Percentiles rank a stretch among this genome's conserved stretches.
Conservation (phyloP, 1,139 yeast species). For the Debaryomyces sp. region DNA sequence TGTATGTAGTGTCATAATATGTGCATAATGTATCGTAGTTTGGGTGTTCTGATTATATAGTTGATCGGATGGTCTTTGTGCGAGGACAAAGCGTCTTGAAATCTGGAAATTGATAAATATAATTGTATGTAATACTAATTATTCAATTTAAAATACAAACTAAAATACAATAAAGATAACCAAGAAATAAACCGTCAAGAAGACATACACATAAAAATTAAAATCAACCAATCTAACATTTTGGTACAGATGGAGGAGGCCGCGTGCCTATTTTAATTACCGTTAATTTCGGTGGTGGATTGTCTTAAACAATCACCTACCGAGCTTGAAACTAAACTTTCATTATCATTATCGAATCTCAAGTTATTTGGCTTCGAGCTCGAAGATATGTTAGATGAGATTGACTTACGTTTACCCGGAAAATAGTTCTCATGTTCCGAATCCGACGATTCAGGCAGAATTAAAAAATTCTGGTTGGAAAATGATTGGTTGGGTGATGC, state of each 20-base stretch:
- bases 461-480: conserved; percentile 25
- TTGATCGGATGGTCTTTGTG: neutral
- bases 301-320: conserved; percentile 46
- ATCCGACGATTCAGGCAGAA: conserved; percentile 34
- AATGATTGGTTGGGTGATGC: conserved; percentile 3
- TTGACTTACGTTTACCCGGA: conserved; percentile 11
- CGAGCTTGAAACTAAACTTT: conserved; percentile 41
- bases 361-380: conserved; percentile 3
- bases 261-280: conserved; percentile 17
- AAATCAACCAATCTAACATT: conserved; percentile 1
- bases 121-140: neutral
- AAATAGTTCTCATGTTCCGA: conserved; percentile 16
- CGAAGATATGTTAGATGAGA: conserved; percentile 10
- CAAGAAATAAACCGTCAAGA: conserved; percentile 1
- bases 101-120: neutral
- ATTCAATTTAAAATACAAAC: conserved; percentile 6
- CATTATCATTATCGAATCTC: conserved; percentile 19
- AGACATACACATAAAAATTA: conserved; percentile 2
- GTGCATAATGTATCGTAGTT: no score
- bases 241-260: neutral
- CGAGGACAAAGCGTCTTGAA: neutral
- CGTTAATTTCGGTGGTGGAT: conserved; percentile 40
- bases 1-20: neutral
- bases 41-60: neutral
- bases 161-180: conserved; percentile 4